Base-by-base conservation (phyloP, 768 basidiomycete genomes). In the Tephrocybe rancida region DNA sequence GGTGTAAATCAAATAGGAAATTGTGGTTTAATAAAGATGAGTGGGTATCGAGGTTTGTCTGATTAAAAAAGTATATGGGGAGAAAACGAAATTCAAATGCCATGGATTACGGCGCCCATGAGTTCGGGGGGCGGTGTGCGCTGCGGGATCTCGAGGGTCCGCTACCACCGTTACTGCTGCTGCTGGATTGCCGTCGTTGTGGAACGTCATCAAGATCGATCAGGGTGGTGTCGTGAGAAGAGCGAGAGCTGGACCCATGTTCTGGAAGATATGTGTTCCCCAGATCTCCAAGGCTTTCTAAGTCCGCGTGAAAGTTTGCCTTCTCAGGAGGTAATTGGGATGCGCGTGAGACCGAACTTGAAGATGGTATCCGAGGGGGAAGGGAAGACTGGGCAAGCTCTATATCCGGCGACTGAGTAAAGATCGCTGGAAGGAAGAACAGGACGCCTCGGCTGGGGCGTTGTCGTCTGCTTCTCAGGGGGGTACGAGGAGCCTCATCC, bases 341-440 rank as follows among this genome's bases (percentile, higher is more conserved):
- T 42, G 64, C 41, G 14, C 62, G 58, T 44, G 62, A 57, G 30
- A 57, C 42, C 34, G 64, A 50, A 35, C 45, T 61, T 11, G 70
- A 67, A 27, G 64, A 44, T 18, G 61, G 49, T 42, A 65, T 55
- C 21, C 64, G 65, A 27, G 63, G 60, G 14, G 66, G 55, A 18
- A 66, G 52, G 37, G 67, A 52, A 37, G 67, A 58, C 35, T 66
- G 58, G 37, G 73, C 73, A 11, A 80, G 66, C 59, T 81, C 80
- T 43, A 82, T 71, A 51, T 80, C 77, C 39, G 71, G 71, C 5
- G 72, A 56, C 52, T 82, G 75, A 3, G 87, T 78, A 66, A 92
- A 88, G 61, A 90, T 85, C 29, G 90, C 88, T 19, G 91, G 91
- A 45, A 93, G 78, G 77, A 92, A 91, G 71, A 89, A 92, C 44